These are phyloP conservation scores for Rubus parviflorus DNA, from an alignment of 306 rosid genomes.

Conservation along the genomic window DNA sequence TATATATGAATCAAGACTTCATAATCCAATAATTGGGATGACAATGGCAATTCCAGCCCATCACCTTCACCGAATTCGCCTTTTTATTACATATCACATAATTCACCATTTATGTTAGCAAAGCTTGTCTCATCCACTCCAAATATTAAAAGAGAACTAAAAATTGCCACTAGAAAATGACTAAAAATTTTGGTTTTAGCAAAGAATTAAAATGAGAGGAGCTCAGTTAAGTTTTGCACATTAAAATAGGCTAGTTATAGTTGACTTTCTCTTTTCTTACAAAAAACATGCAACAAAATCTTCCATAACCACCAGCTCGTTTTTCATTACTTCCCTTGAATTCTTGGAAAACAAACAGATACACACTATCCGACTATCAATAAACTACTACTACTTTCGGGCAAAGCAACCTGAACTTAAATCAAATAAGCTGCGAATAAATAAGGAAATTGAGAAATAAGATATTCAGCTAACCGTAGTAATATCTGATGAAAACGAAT, in stretches of 20 bases:
- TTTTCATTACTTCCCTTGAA: neutral
- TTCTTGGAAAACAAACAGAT: constrained; percentile 4
- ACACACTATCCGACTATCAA: neutral
- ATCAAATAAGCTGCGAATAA: constrained; percentile 15
- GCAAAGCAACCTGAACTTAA: neutral
- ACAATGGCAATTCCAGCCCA: constrained; percentile 39
- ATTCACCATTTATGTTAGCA: neutral
- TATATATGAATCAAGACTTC: constrained; percentile 36
- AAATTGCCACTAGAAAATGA: neutral
- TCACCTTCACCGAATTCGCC: constrained; percentile 23
- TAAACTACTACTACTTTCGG: neutral
- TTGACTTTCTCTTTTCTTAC: constrained; percentile 7
- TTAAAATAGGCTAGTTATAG: neutral
- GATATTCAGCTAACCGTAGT: neutral
- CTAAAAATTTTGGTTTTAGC: neutral
- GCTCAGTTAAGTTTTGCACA: neutral
- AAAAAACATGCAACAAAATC: neutral
- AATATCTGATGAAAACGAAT: neutral
- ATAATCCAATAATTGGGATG: constrained; percentile 22
- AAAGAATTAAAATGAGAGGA: neutral
- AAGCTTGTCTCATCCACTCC: neutral
- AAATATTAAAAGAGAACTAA: neutral
- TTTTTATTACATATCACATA: neutral
- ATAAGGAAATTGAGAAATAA: neutral
- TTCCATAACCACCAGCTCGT: constrained; percentile 8